These are phyloP conservation scores for Adansonia madagascariensis DNA, from an alignment of 441 rosid species.

Conservation along the genomic window DNA sequence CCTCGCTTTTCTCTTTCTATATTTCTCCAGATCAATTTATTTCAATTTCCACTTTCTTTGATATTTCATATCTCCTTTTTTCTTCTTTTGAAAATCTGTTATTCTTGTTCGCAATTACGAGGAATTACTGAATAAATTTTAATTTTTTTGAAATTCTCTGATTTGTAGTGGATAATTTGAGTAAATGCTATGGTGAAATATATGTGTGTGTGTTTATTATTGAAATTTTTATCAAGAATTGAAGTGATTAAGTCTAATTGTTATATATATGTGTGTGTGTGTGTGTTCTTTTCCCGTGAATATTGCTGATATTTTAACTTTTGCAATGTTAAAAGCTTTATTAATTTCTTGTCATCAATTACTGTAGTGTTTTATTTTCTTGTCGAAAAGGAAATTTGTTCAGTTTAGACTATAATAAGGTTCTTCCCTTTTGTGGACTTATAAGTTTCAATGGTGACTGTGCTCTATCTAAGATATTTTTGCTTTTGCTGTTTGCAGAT, in stretches of 20 bases:
- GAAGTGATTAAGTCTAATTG: neutral
- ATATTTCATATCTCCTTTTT: no score
- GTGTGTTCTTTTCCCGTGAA: neutral
- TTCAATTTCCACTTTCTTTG: no score
- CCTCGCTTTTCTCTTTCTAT: neutral
- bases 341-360: neutral
- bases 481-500: constrained; percentile 50
- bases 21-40: constrained; percentile 1
- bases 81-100: no score
- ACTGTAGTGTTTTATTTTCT: neutral
- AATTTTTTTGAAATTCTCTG: neutral
- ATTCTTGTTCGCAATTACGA: neutral
- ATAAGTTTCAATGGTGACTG: neutral
- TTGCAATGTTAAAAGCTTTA: neutral
- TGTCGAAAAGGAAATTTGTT: constrained; percentile 15
- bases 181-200: constrained; percentile 7
- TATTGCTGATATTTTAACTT: neutral
- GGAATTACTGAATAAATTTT: neutral
- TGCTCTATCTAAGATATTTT: neutral
- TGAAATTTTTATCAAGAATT: neutral
- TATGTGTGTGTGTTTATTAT: neutral
- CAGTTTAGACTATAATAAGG: neutral
- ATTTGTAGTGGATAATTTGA: constrained; percentile 27
- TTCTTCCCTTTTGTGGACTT: neutral
- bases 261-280: no score